phyloP scores from a whole-genome alignment of 345 rosid species.

The Eucalyptus cloeziana region DNA sequence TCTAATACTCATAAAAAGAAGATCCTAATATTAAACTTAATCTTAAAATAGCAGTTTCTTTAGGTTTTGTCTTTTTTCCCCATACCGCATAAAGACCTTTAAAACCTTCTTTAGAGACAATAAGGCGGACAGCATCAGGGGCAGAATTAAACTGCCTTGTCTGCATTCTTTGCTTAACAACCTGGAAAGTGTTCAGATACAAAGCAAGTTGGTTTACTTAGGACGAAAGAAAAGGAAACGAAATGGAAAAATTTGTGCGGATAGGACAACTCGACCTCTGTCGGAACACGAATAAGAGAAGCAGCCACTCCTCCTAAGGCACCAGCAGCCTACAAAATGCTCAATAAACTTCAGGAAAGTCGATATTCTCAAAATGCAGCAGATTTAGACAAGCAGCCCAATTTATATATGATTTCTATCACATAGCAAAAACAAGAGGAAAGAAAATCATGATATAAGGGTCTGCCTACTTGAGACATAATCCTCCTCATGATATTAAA shows the following conservation, averaged over 20 bases:
- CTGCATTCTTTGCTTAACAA: conserved; percentile 94
- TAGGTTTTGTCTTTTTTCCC: background rate
- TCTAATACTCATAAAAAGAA: background rate
- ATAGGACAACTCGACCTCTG: conserved; percentile 42
- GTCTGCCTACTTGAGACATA: background rate
- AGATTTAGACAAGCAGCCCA: background rate
- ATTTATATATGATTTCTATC: background rate
- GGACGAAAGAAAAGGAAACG: background rate
- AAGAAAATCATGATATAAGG: background rate
- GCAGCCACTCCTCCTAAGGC: conserved; percentile 94
- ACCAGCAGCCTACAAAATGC: conserved; percentile 68
- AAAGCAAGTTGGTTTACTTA: background rate
- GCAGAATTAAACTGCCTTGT: conserved; percentile 88
- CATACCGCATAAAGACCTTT: conserved; percentile 89
- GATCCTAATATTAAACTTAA: background rate
- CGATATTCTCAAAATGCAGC: background rate
- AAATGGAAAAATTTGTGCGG: background rate
- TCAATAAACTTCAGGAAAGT: background rate
- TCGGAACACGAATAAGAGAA: conserved; percentile 89
- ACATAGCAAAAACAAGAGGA: background rate
- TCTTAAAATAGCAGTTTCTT: background rate
- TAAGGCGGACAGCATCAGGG: conserved; percentile 68
- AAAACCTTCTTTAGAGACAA: conserved; percentile 68
- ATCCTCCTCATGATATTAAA: background rate
- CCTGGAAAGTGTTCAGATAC: conserved; percentile 25